These are phyloP conservation scores for Microsporum audouinii DNA, from an alignment of 2,329 filamentous ascomycete species.

Conservation along the genomic window DNA sequence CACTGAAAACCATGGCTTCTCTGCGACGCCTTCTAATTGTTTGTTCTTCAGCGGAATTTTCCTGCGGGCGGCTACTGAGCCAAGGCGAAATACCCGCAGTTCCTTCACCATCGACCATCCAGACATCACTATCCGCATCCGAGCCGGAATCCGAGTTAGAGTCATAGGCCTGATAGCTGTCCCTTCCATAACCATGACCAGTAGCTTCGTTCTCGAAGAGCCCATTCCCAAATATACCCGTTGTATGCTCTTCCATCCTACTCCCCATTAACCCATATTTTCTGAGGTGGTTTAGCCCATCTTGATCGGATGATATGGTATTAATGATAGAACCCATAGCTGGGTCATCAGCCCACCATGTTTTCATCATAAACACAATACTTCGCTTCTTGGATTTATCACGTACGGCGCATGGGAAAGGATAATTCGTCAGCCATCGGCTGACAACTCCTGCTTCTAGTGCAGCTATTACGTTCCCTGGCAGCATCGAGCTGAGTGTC, in stretches of 20 bases:
- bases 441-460: constrained; percentile 56
- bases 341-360: constrained; percentile 33
- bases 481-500: constrained; percentile 52
- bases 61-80: constrained; percentile 23
- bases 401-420: constrained; percentile 49
- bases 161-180: not conserved
- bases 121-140: constrained; percentile 38
- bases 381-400: constrained; percentile 38
- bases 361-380: constrained; percentile 31
- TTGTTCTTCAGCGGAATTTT: constrained; percentile 45
- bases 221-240: not conserved
- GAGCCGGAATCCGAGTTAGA: constrained; percentile 27
- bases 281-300: constrained; percentile 32
- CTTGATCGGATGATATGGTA: constrained; percentile 27
- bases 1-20: constrained; percentile 84
- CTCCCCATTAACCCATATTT: constrained; percentile 34
- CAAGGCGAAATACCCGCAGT: constrained; percentile 34
- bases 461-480: constrained; percentile 45
- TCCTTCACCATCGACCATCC: constrained; percentile 44
- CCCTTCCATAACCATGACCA: not conserved
- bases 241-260: constrained; percentile 25
- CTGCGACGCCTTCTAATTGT: constrained; percentile 62
- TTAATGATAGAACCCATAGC: constrained; percentile 36
- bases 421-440: constrained; percentile 62
- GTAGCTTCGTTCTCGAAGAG: not conserved